These are phyloP conservation scores for Rhizomucor miehei DNA, from an alignment of 371 early-diverging fungal genomes.

Conservation along the genomic window DNA sequence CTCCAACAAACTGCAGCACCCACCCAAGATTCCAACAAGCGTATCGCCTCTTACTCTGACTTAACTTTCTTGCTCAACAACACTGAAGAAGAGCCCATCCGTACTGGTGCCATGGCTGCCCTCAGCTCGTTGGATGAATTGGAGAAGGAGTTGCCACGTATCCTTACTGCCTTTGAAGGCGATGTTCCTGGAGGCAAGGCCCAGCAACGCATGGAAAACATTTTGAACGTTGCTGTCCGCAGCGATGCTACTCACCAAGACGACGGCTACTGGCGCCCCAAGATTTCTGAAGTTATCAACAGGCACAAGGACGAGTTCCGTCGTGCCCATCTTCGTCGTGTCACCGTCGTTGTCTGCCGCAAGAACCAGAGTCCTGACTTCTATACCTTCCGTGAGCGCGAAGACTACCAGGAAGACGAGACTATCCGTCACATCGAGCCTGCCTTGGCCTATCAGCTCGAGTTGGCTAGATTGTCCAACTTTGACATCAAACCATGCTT, in stretches of 20 bases:
- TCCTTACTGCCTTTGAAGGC: constrained; percentile 54
- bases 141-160: constrained; percentile 45
- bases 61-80: constrained; percentile 65
- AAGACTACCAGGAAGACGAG: constrained; percentile 85
- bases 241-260: constrained; percentile 56
- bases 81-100: constrained; percentile 63
- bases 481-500: constrained; percentile 95
- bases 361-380: constrained; percentile 84
- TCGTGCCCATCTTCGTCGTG: constrained; percentile 78
- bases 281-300: constrained; percentile 58
- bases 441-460: constrained; percentile 95
- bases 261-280: constrained; percentile 63
- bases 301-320: constrained; percentile 62
- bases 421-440: constrained; percentile 98
- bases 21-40: constrained; percentile 55
- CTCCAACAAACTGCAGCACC: constrained; percentile 53
- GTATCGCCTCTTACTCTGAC: constrained; percentile 73
- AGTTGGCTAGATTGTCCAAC: constrained; percentile 88
- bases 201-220: constrained; percentile 58
- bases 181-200: constrained; percentile 24
- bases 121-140: constrained; percentile 55
- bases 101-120: constrained; percentile 71
- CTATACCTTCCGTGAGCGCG: constrained; percentile 93
- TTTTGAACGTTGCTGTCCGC: constrained; percentile 77
- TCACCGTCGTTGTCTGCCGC: constrained; percentile 88